Base-by-base conservation (phyloP, 768 basidiomycete genomes). In the Pleurotus eryngii region DNA sequence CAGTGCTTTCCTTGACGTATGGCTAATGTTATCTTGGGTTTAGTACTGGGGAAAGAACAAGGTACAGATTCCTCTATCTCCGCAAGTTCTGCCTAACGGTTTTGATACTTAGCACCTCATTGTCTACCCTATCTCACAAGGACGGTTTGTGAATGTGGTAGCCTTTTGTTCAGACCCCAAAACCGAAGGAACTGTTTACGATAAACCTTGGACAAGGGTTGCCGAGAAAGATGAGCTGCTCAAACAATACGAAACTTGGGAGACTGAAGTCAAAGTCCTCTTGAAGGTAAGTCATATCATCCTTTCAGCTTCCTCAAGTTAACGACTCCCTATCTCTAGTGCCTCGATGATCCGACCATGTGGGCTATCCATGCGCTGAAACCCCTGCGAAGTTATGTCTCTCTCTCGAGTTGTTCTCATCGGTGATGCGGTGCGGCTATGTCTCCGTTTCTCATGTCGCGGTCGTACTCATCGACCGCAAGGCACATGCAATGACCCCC, bases 101-200 rank as follows among this genome's bases (percentile, higher is more conserved):
- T 18, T 14, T 30, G 24, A 50, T n/a, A 35, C 27, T 12, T 24
- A 85, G 82, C 76, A 80, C 64, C 55, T 81, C 15, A 68, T 84
- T 2, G 72, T 70, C 0, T 85, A 85, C 64, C 76, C 81, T 0
- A 75, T 85, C 11, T 77, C 81, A 1, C 70, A 74, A 35, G 81
- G 79, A 9, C 70, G 71, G 51, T 66, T 74, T 24, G 69, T 85
- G 58, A 86, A 84, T 60, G 67, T 84, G 27, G 81, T 74, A 3
- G 78, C 74, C 5, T 76, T 78, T 46, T 63, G 63, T 15, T 63
- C 74, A 20, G 60, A 64, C 5, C 67, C 68, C 46, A 72, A 70
- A 18, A 70, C 70, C n/a, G 73, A 80, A 54, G 70, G 67, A 8
- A 72, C 74, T 0, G 65, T 68, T 14, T 64, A 73, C 14, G 58